Percentiles rank a stretch among this genome's conserved stretches.
These are phyloP conservation scores for Flagelloscypha sp. DNA, from an alignment of 768 basidiomycete species.

Conservation along the genomic window DNA sequence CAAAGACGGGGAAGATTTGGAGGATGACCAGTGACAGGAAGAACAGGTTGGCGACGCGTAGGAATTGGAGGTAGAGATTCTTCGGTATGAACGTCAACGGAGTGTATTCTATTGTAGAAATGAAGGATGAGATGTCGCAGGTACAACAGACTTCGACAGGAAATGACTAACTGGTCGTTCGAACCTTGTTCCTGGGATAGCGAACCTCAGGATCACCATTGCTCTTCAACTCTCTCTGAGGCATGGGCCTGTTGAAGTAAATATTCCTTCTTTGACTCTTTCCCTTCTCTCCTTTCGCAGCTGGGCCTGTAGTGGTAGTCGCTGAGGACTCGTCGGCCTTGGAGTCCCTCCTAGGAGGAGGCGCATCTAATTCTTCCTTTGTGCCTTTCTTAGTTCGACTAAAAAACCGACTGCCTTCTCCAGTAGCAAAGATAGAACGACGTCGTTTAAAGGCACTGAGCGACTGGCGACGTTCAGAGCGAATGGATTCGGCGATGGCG, in stretches of 20 bases:
- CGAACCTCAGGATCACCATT: constrained; percentile 69
- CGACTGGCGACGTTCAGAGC: constrained; percentile 67
- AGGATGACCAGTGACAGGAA: constrained; percentile 79
- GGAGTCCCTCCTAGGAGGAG: constrained; percentile 45
- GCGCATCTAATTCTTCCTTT: constrained; percentile 42
- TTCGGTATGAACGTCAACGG: constrained; percentile 85
- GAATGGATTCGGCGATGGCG: constrained; percentile 80
- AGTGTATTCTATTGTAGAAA: constrained; percentile 64
- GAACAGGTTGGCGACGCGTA: constrained; percentile 88
- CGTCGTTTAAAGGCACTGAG: too few species aligned
- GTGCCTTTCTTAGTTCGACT: too few species aligned
- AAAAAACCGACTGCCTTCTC: too few species aligned
- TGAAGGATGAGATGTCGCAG: background rate
- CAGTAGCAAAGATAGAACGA: too few species aligned
- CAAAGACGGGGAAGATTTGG: constrained; percentile 91
- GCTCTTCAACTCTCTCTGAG: constrained; percentile 54
- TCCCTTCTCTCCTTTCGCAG: too few species aligned
- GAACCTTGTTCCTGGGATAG: constrained; percentile 91
- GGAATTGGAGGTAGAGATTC: constrained; percentile 93
- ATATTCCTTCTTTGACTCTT: constrained; percentile 63
- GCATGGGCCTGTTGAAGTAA: constrained; percentile 69
- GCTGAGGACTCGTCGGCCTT: constrained; percentile 38
- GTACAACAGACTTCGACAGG: background rate
- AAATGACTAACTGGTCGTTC: constrained; percentile 73
- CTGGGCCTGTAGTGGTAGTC: constrained; percentile 17